Evolutionary conservation across 2,329 filamentous ascomycete genomes (phyloP).

Genomic region (Neophaeococcomyces mojaviensis): DNA sequence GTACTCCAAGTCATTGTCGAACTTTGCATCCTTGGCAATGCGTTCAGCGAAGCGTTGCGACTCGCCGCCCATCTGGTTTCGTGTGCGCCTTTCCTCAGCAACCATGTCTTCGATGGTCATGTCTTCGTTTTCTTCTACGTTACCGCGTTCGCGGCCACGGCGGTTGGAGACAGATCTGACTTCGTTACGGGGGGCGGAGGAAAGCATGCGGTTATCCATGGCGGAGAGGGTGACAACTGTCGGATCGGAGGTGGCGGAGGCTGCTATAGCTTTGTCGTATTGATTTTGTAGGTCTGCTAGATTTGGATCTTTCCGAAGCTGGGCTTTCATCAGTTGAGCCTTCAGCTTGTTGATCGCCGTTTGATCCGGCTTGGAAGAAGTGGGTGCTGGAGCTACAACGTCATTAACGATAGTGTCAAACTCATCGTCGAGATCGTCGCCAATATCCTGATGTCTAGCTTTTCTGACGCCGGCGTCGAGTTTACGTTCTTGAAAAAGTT

Average conservation of each 20-base stretch:
- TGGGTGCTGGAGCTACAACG: conserved; percentile 27
- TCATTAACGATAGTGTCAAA: conserved; percentile 28
- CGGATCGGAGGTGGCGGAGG: conserved; percentile 52
- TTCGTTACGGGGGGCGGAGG: conserved; percentile 65
- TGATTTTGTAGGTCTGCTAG: conserved; percentile 70
- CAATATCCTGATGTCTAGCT: conserved; percentile 6
- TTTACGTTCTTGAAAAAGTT: conserved; percentile 72
- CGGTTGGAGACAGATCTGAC: conserved; percentile 71
- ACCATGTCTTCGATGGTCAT: conserved; percentile 98
- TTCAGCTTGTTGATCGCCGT: conserved; percentile 81
- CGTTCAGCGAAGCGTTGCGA: conserved; percentile 77
- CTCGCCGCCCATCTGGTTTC: conserved; percentile 69
- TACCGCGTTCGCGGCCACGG: conserved; percentile 73
- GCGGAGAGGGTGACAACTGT: conserved; percentile 73
- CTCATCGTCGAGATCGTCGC: conserved; percentile 27
- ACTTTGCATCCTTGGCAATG: conserved; percentile 88
- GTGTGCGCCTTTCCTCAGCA: conserved; percentile 80
- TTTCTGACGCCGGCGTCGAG: conserved; percentile 47
- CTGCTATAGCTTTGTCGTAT: conserved; percentile 68
- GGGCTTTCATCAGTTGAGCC: conserved; percentile 93
- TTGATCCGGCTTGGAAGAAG: conserved; percentile 33
- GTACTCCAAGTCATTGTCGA: conserved; percentile 87
- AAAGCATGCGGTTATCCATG: conserved; percentile 84
- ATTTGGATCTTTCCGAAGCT: conserved; percentile 69
- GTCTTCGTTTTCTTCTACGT: conserved; percentile 84